Evolutionary conservation across 1,284 basidiomycete genomes (phyloP), one percentile per base, ranked within the genome.

Genomic region (Sporisorium graminicola): DNA sequence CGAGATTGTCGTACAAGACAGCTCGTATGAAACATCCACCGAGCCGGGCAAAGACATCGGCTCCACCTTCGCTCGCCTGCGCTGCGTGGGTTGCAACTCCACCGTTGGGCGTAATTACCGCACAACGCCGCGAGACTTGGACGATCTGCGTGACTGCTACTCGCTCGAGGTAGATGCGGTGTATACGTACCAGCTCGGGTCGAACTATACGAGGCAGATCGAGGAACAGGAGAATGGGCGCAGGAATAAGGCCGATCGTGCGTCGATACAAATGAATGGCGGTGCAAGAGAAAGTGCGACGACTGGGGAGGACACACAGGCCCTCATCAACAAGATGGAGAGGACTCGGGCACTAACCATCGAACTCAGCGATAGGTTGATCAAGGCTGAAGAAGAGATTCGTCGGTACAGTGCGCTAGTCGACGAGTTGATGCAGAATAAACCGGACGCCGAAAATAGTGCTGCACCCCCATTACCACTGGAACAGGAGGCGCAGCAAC

Each of bases 101-200:
- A 35, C 42, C 2, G 58, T 82, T 0, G 80, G 80, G 2, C 52
- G 77, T 13, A 71, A 62, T 37, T 82, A 80, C 52, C 40, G 71
- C 5, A 73, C 74, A 6, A 80, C 80, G 2, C 78, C 80, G 7
- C 29, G 63, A 1, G 67, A 64, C 14, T 47, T 80, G 31, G 75
- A 78, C 40, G 66, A 66, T 8, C 50, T 82, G 13, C 50, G 80
- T 2, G 78, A 67, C 20, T 78, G 64, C 27, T 80, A 64, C 46
- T 54, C 57, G 5, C 60, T 82, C 14, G 61, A 71, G 26, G 71
- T 79, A 1, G 71, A 73, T 49, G 65, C 56, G 0, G 57, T 72
- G 14, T 40, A 31, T 7, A 76, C 74, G 0, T 76, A 76, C 22
- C 65, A 65, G 51, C 18, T 76, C 16, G 74, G 74, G 0, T 61